Evolutionary conservation across 257 asterid species (phyloP), one percentile per base, ranked within the genome.

Genomic region (Petunia axillaris): DNA sequence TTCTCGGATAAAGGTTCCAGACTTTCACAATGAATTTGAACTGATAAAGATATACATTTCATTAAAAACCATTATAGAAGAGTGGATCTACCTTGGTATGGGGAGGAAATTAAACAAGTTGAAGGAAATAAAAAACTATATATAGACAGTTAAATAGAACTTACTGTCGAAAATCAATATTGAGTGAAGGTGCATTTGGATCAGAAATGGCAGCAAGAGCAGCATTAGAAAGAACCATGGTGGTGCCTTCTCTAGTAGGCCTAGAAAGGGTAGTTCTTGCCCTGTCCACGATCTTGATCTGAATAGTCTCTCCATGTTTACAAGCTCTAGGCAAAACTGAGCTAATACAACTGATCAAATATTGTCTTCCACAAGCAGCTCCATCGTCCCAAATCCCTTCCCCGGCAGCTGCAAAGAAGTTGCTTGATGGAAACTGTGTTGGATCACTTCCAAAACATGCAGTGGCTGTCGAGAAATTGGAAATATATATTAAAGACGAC

Each of bases 371-470:
- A 78, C 97, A 92, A 1, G 97, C 88, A 3, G 98, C 97, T 2
- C 98, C 93, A 48, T 92, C 88, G 80, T 94, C 96, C 98, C 98
- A 92, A 6, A 91, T 77, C 7, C 92, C 96, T 44, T 90, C 96
- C 2, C 98, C 96, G 3, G 93, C 98, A 1, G 98, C 97, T 15
- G 90, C 98, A 43, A 94, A 92, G 2, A 85, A 82, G 70, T 86
- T 87, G 89, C 90, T 91, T 60, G 92, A 48, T 53, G 98, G 98
- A 11, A 94, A 92, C 82, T 92, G 91, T 3, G 91, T 71, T 14
- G 81, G 77, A 57, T 91, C 93, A 0, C 13, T 64, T 8, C 92
- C 95, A 64, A 82, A 91, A 57, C 98, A 94, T 55, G 88, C 89
- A n/a, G 96, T 90, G 3, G 98, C 97, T 93, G 71, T 81, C 36